A percentile compares a stretch with the other conserved stretches of the same genome.
Evolutionary conservation across 1,284 basidiomycete genomes (phyloP).

Genomic region (Lignosus rhinocerotis): DNA sequence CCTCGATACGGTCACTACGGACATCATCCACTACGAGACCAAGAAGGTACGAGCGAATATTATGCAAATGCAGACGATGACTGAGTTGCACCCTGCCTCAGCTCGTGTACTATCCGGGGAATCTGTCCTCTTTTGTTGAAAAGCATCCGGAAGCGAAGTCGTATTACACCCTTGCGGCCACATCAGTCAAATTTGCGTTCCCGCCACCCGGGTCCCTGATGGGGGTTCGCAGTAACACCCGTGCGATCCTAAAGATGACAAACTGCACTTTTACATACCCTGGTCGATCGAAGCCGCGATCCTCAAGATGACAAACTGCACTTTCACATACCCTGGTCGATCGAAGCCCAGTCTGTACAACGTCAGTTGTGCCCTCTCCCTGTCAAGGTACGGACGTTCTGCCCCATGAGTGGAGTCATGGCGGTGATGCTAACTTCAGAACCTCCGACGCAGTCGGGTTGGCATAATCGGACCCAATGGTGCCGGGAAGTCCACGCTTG

Average conservation of each 20-base stretch:
- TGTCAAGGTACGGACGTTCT: slow-evolving; percentile 67
- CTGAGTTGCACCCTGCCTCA: slow-evolving; percentile 28
- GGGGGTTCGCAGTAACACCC: slow-evolving; percentile 96
- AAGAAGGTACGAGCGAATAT: slow-evolving; percentile 69
- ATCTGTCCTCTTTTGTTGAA: slow-evolving; percentile 90
- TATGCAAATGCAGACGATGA: neutral
- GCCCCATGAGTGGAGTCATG: neutral
- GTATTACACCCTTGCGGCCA: slow-evolving; percentile 96
- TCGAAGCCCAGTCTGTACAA: slow-evolving; percentile 82
- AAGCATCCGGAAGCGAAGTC: slow-evolving; percentile 94
- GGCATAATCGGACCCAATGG: slow-evolving; percentile 92
- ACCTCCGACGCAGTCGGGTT: slow-evolving; percentile 61
- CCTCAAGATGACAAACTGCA: slow-evolving; percentile 90
- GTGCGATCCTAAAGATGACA: slow-evolving; percentile 93
- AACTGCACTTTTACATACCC: slow-evolving; percentile 97
- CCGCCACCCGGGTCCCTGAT: slow-evolving; percentile 95
- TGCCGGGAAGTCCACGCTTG: slow-evolving; percentile 94
- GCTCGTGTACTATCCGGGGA: slow-evolving; percentile 95
- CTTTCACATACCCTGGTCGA: slow-evolving; percentile 94
- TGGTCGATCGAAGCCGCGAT: slow-evolving; percentile 87
- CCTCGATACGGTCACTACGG: slow-evolving; percentile 95
- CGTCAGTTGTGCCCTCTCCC: slow-evolving; percentile 90
- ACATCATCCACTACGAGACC: slow-evolving; percentile 96
- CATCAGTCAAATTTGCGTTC: slow-evolving; percentile 95
- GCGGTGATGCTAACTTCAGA: slow-evolving; percentile 17